Evolutionary conservation across 352 stramenopile genomes (phyloP), one percentile per base, ranked within the genome.

Genomic region (Globisporangium canariense): DNA sequence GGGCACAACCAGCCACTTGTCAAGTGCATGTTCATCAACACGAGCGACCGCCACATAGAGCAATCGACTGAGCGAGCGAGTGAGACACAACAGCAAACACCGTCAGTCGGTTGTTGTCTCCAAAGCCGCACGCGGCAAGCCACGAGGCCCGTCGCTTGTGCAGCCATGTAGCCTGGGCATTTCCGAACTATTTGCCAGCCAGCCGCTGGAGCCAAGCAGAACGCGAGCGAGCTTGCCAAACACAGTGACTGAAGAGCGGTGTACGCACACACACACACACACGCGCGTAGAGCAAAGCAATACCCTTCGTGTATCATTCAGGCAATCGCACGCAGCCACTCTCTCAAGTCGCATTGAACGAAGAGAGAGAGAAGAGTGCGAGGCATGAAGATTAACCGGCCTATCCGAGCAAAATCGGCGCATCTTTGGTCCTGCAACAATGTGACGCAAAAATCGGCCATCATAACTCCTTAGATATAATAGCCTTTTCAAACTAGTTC

Each of bases 341-440:
- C 25, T 28, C 25, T 28, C 25, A 28, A 28, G 25, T 28, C 2
- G 25, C 25, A 28, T 28, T 28, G 25, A 28, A 2, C 25, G 28
- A 41, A 58, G 20, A 45, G 52, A 58, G 52, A 41, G 1, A 28
- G 25, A 28, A 28, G 25, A 28, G 50, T 8, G 47, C 25, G 49
- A 36, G 32, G 32, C 46, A n/a, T 47, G 46, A 58, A 8, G 38
- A 60, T 60, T 49, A 49, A 60, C 34, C 34, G 14, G 16, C 9
- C 53, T 47, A 41, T 41, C 36, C 36, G 6, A 46, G 40, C 56
- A 61, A 22, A 41, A 4, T 20, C 30, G 41, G 43, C 46, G 41
- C 41, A 54, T 54, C 41, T 62, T 54, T 51, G 20, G 9, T 8
- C 6, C 13, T 62, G 56, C 38, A 62, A 62, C 57, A 54, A 51